phyloP scores from a whole-genome alignment of 495 filamentous ascomycete species.

The Saxophila tyrrhenica region DNA sequence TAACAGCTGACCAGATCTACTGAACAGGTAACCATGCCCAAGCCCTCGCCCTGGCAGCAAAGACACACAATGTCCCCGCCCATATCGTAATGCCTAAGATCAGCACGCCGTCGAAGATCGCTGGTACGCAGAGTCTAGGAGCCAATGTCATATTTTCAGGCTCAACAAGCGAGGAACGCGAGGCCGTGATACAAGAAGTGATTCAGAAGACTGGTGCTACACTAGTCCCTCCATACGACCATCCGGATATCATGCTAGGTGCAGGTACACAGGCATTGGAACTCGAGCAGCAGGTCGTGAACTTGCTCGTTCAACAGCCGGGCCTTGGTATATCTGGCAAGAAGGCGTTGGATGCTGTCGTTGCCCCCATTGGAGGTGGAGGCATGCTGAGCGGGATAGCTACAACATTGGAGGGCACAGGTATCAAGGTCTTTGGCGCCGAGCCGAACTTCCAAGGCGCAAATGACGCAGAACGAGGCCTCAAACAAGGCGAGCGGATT shows the following conservation, averaged over 20 bases:
- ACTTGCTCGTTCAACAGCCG: conserved; percentile 32
- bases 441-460: conserved; percentile 78
- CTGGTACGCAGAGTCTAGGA: conserved; percentile 63
- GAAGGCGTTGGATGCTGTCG: conserved; percentile 57
- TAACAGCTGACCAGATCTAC: not conserved
- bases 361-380: conserved; percentile 80
- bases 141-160: conserved; percentile 75
- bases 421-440: conserved; percentile 71
- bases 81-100: conserved; percentile 87
- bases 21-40: conserved; percentile 82
- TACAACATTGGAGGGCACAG: conserved; percentile 56
- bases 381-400: conserved; percentile 80
- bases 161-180: conserved; percentile 66
- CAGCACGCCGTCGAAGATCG: conserved; percentile 73
- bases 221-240: conserved; percentile 81
- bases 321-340: conserved; percentile 9
- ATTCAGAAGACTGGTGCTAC: conserved; percentile 58
- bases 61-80: conserved; percentile 50
- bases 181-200: conserved; percentile 59
- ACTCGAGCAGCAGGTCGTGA: conserved; percentile 56
- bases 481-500: conserved; percentile 51
- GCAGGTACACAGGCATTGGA: conserved; percentile 87
- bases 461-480: conserved; percentile 65
- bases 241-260: conserved; percentile 80
- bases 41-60: conserved; percentile 80